A percentile compares a stretch with the other conserved stretches of the same genome.
These are phyloP conservation scores for Hypoxylon perforatum DNA, from an alignment of 495 filamentous ascomycete species.

Conservation along the genomic window DNA sequence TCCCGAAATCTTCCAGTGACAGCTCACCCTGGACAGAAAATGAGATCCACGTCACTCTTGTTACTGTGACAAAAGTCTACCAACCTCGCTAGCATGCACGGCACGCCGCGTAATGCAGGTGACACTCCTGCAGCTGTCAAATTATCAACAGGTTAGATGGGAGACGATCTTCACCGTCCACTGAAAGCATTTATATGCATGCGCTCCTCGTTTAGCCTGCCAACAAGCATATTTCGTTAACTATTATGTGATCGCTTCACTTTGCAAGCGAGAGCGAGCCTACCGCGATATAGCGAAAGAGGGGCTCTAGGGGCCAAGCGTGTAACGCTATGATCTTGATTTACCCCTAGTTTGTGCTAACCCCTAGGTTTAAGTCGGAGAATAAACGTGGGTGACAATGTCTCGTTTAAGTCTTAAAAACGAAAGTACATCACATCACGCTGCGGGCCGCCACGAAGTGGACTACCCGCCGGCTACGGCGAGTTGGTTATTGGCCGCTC, in stretches of 20 bases:
- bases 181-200: conserved; percentile 3
- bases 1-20: conserved; percentile 22
- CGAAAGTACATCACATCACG: conserved; percentile 19
- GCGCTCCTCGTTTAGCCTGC: conserved; percentile 2
- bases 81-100: conserved; percentile 12
- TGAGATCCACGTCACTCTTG: conserved; percentile 13
- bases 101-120: conserved; percentile 17
- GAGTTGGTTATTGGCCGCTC: conserved; percentile 11
- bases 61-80: conserved; percentile 10
- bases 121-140: conserved; percentile 27
- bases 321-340: not conserved
- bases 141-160: conserved; percentile 2
- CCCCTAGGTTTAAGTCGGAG: conserved; percentile 29
- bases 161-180: conserved; percentile 8
- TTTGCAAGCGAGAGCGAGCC: not conserved
- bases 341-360: not conserved
- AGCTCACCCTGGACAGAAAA: conserved; percentile 26
- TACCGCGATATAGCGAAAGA: too few relatives aligned
- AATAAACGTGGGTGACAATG: conserved; percentile 32
- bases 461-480: not conserved
- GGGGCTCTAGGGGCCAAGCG: too few relatives aligned
- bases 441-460: conserved; percentile 8
- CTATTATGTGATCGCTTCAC: conserved; percentile 15
- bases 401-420: conserved; percentile 28
- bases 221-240: not conserved